These are phyloP conservation scores for Hevea brasiliensis DNA, from an alignment of 345 rosid genomes.

Conservation along the genomic window DNA sequence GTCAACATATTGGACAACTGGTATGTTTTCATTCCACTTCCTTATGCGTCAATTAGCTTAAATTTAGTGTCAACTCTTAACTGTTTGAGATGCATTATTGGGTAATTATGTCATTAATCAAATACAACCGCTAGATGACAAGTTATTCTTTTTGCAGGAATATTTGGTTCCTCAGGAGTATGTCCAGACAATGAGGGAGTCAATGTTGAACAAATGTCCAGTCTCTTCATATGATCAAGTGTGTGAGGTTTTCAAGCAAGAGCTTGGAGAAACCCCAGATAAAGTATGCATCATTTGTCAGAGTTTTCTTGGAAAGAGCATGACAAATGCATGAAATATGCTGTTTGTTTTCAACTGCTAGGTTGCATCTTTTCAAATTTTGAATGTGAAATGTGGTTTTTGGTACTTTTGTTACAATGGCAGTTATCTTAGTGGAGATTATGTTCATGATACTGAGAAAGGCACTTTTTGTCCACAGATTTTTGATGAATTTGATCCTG, in stretches of 20 bases:
- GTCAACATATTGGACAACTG: slow-evolving; percentile 89
- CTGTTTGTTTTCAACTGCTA: not conserved
- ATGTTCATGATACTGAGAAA: slow-evolving; percentile 1
- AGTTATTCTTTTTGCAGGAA: slow-evolving; percentile 44
- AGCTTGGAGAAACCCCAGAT: slow-evolving; percentile 84
- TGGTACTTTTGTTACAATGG: slow-evolving; percentile 12
- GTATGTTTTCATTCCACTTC: slow-evolving; percentile 42
- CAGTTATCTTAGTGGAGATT: slow-evolving; percentile 10
- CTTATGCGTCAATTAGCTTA: slow-evolving; percentile 5
- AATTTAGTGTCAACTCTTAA: not conserved
- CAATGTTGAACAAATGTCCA: slow-evolving; percentile 92
- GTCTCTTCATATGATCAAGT: slow-evolving; percentile 94
- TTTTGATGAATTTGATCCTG: slow-evolving; percentile 78
- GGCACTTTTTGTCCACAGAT: slow-evolving; percentile 43
- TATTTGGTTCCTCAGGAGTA: slow-evolving; percentile 86
- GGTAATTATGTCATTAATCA: not conserved
- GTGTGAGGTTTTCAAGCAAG: slow-evolving; percentile 81
- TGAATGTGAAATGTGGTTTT: not conserved
- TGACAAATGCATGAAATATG: not conserved
- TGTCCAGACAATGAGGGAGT: slow-evolving; percentile 76
- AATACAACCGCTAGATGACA: not conserved
- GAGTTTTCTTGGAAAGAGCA: slow-evolving; percentile 7
- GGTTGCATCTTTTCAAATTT: not conserved
- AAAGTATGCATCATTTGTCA: slow-evolving; percentile 48
- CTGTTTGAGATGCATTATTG: slow-evolving; percentile 8